Base-by-base conservation (phyloP, 352 stramenopile genomes). In the Globisporangium nodosum region DNA sequence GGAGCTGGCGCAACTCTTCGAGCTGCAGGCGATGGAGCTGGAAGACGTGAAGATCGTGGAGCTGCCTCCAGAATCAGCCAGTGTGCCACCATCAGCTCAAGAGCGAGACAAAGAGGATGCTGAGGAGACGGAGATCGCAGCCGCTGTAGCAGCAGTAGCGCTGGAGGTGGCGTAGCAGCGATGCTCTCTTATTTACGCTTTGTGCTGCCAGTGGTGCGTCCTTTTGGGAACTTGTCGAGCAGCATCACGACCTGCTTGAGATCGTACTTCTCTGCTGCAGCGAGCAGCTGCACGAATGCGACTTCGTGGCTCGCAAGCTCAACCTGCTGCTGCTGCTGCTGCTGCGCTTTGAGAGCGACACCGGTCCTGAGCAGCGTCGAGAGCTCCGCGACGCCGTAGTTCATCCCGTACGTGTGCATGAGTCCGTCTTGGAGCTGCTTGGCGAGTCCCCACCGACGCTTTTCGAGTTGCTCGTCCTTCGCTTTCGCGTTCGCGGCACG, bases 361-460 rank as follows among this genome's bases (percentile, higher is more conserved):
- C 77, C 79, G n/a, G 78, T 71, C 42, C 85, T 86, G 47, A 90
- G 58, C 15, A 92, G 52, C 7, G 69, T 84, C 13, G 78, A 65
- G 7, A 92, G 71, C 55, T 92, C 79, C 0, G 79, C 69, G 21
- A 90, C 68, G 15, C 78, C 82, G 56, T 90, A 86, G 59, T 88
- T 89, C 59, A 90, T 81, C 24, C 69, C 73, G 56, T 75, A 89
- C 39, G 76, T 85, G 65, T 90, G 76, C 64, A 88, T 62, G 7
- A 90, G 62, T 0, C 78, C 78, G 42, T 90, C 74, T 49, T 92
- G 81, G 5, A 87, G 62, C 54, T 92, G 79, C 49, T 92, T 92
- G 21, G 77, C 79, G 5, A 92, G 70, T 5, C 75, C 81, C 75
- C 80, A 87, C 3, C 81, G 76, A 4, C 79, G 77, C 52, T 90